Conservation (phyloP, 129 eudicot species). For the Pseudognaphalium luteoalbum region DNA sequence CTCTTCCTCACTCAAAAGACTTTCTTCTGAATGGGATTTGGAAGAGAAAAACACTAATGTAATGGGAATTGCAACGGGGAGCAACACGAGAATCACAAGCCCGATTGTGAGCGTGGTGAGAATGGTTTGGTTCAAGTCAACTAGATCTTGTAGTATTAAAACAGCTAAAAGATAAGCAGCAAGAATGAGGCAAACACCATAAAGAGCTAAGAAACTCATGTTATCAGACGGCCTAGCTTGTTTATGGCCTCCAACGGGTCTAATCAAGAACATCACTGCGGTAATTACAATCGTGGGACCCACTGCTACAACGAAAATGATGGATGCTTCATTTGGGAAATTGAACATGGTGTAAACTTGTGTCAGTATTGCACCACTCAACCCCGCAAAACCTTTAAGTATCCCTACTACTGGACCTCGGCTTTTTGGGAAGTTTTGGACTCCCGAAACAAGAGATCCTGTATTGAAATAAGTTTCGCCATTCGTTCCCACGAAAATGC, state of each 20-base stretch:
- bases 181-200: constrained; percentile 61
- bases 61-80: constrained; percentile 55
- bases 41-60: constrained; percentile 43
- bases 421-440: constrained; percentile 74
- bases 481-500: constrained; percentile 72
- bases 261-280: constrained; percentile 59
- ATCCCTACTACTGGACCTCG: constrained; percentile 79
- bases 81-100: constrained; percentile 47
- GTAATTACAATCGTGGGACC: constrained; percentile 62
- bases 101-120: constrained; percentile 41
- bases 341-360: constrained; percentile 66
- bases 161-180: constrained; percentile 72
- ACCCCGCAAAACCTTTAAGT: constrained; percentile 74
- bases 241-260: constrained; percentile 69
- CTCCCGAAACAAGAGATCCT: constrained; percentile 68
- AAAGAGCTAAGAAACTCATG: constrained; percentile 52
- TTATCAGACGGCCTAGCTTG: constrained; percentile 56
- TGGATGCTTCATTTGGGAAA: constrained; percentile 56
- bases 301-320: constrained; percentile 69
- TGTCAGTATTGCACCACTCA: constrained; percentile 71
- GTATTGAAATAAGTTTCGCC: constrained; percentile 84
- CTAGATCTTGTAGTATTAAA: constrained; percentile 54
- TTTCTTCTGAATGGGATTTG: constrained; percentile 42
- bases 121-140: constrained; percentile 36
- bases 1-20: constrained; percentile 47